These are phyloP conservation scores for Fusarium zealandicum DNA, from an alignment of 2,329 filamentous ascomycete genomes.

Conservation along the genomic window DNA sequence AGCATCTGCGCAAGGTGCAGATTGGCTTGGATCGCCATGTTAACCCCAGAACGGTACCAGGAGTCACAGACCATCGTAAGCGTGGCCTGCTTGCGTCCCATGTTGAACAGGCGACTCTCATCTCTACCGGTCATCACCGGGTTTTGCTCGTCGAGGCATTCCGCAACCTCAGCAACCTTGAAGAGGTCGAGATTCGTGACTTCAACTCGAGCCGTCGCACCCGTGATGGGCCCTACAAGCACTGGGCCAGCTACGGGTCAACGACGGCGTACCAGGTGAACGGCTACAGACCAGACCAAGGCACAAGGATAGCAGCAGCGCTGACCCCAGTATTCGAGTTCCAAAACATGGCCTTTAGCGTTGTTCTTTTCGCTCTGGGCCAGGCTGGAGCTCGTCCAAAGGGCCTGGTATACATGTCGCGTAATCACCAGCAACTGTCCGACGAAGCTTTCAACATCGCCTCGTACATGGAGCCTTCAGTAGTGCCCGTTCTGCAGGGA, in stretches of 20 bases:
- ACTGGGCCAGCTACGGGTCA: constrained; percentile 65
- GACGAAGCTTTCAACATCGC: constrained; percentile 58
- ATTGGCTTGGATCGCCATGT: constrained; percentile 42
- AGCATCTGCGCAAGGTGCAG: constrained; percentile 49
- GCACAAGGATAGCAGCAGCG: background rate
- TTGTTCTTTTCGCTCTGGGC: constrained; percentile 53
- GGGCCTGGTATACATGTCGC: constrained; percentile 58
- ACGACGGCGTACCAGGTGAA: constrained; percentile 49
- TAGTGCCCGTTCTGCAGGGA: constrained; percentile 53
- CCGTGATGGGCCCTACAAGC: constrained; percentile 53
- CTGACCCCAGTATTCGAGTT: constrained; percentile 29
- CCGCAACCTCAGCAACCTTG: constrained; percentile 59
- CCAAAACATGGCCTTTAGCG: constrained; percentile 48
- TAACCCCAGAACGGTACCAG: background rate
- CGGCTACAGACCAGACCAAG: constrained; percentile 33
- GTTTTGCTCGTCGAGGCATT: constrained; percentile 66
- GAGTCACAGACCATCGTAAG: constrained; percentile 18
- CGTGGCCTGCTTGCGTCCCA: constrained; percentile 27
- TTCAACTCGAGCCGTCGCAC: constrained; percentile 58
- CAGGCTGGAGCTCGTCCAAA: constrained; percentile 48
- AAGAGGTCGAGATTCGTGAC: constrained; percentile 66
- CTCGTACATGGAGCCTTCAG: constrained; percentile 44
- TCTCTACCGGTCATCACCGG: constrained; percentile 55
- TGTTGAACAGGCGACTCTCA: constrained; percentile 41
- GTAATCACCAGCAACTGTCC: constrained; percentile 42